A percentile compares a stretch with the other conserved stretches of the same genome.
These are phyloP conservation scores for Helenozyma rhizophorensis DNA, from an alignment of 805 yeast species.

Conservation along the genomic window DNA sequence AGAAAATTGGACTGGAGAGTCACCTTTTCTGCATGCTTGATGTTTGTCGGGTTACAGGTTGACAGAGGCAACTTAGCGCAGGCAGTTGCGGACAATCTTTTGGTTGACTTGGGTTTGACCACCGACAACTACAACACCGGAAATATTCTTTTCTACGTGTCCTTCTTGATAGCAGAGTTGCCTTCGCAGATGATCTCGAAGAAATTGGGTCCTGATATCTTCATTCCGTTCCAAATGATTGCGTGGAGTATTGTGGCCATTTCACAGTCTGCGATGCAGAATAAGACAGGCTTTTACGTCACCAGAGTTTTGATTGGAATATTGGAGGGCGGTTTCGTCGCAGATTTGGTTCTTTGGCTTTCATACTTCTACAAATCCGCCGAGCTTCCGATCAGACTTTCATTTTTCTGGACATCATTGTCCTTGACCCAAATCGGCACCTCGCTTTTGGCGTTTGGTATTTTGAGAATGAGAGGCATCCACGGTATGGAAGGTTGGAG, in stretches of 20 bases:
- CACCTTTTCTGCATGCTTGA: constrained; percentile 50
- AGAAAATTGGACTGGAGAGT: constrained; percentile 53
- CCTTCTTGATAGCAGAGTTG: constrained; percentile 52
- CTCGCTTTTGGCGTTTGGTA: constrained; percentile 46
- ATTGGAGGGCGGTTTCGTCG: constrained; percentile 60
- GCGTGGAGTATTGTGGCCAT: constrained; percentile 55
- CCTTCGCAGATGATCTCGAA: constrained; percentile 64
- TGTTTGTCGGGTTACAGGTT: constrained; percentile 54
- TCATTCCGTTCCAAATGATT: constrained; percentile 54
- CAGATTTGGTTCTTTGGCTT: constrained; percentile 47
- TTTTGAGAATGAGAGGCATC: constrained; percentile 45
- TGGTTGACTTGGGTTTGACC: constrained; percentile 45
- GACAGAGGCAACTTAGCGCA: constrained; percentile 54
- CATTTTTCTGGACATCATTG: constrained; percentile 54
- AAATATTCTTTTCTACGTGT: constrained; percentile 46
- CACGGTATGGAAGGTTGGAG: constrained; percentile 51
- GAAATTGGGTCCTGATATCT: constrained; percentile 55
- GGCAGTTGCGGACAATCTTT: constrained; percentile 53
- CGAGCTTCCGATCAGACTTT: constrained; percentile 54
- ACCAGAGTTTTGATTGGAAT: constrained; percentile 50
- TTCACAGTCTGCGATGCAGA: constrained; percentile 42
- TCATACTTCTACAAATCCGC: constrained; percentile 57
- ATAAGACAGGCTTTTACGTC: constrained; percentile 37
- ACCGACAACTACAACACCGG: constrained; percentile 58
- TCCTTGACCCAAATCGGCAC: constrained; percentile 43